These are phyloP conservation scores for Fusarium tupiense DNA, from an alignment of 2,329 filamentous ascomycete species.

Conservation along the genomic window DNA sequence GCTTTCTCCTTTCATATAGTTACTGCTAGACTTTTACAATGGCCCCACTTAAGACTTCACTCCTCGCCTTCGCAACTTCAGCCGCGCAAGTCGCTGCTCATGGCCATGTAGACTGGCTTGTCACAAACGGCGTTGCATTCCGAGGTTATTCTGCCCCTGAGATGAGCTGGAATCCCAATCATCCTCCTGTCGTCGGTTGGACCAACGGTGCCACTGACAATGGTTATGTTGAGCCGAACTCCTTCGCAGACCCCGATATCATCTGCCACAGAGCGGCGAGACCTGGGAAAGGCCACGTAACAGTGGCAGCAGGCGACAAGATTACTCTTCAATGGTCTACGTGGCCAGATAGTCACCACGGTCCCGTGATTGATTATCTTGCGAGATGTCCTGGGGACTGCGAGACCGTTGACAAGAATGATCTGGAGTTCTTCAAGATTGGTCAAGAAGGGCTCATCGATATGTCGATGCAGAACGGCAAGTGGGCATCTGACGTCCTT, in stretches of 20 bases:
- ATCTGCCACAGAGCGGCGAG: conserved; percentile 56
- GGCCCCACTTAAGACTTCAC: not conserved
- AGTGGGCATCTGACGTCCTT: conserved; percentile 53
- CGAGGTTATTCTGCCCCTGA: conserved; percentile 38
- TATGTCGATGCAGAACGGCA: conserved; percentile 54
- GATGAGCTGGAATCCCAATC: conserved; percentile 36
- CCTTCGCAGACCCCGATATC: conserved; percentile 54
- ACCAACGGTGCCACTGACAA: conserved; percentile 50
- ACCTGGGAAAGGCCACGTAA: conserved; percentile 50
- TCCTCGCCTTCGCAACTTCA: not conserved
- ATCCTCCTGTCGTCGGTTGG: conserved; percentile 38
- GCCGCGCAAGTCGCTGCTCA: conserved; percentile 16
- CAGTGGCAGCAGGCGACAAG: conserved; percentile 52
- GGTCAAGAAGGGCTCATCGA: conserved; percentile 61
- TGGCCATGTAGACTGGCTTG: conserved; percentile 41
- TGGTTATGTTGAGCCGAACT: conserved; percentile 59
- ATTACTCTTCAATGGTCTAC: conserved; percentile 54
- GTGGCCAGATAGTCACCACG: conserved; percentile 56
- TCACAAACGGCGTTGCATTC: conserved; percentile 35
- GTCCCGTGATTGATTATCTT: conserved; percentile 71
- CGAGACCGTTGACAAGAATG: conserved; percentile 60
- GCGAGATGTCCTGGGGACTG: conserved; percentile 69
- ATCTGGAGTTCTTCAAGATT: conserved; percentile 72
- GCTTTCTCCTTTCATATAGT: not conserved
- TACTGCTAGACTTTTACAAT: conserved; percentile 3